phyloP scores from a whole-genome alignment of 2,329 filamentous ascomycete species.

The Leptographium radiaticola region DNA sequence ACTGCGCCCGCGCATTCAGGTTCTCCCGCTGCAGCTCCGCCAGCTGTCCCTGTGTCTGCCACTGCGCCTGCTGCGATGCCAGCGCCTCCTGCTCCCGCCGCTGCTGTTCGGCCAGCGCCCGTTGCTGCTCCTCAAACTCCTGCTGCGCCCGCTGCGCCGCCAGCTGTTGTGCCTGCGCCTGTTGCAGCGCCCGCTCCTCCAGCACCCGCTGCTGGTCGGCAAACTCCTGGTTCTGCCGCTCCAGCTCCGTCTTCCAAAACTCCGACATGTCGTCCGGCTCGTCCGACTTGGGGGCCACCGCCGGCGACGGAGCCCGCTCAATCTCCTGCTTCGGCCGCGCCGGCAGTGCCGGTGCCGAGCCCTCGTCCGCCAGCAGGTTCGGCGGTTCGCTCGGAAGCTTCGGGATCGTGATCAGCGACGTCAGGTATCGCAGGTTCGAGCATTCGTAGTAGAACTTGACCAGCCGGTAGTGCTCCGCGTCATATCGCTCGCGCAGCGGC shows the following conservation, averaged over 20 bases:
- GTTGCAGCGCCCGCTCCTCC: constrained; percentile 73
- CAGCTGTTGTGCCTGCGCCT: constrained; percentile 69
- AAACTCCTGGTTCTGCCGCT: constrained; percentile 84
- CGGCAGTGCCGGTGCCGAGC: constrained; percentile 70
- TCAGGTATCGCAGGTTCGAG: constrained; percentile 92
- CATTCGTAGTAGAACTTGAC: constrained; percentile 99
- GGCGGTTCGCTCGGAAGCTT: constrained; percentile 92
- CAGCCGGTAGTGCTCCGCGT: constrained; percentile 90
- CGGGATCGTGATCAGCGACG: constrained; percentile 88
- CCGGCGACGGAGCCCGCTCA: constrained; percentile 54
- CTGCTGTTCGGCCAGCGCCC: constrained; percentile 76
- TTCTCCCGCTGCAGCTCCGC: constrained; percentile 94
- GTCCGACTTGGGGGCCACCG: constrained; percentile 52
- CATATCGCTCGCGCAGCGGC: constrained; percentile 76
- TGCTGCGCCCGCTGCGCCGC: constrained; percentile 74
- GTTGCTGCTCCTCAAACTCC: constrained; percentile 95
- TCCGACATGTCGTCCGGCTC: constrained; percentile 94
- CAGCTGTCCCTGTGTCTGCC: constrained; percentile 90
- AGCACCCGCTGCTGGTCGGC: constrained; percentile 85
- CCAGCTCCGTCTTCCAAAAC: constrained; percentile 92
- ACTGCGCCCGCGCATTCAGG: constrained; percentile 83
- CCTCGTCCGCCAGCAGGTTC: constrained; percentile 75
- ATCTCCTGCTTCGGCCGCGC: constrained; percentile 66
- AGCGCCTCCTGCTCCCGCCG: constrained; percentile 82
- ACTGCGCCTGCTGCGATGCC: constrained; percentile 74